Percentiles rank a stretch among this genome's conserved stretches.
These are phyloP conservation scores for Xylaria scruposa DNA, from an alignment of 495 filamentous ascomycete species.

Conservation along the genomic window DNA sequence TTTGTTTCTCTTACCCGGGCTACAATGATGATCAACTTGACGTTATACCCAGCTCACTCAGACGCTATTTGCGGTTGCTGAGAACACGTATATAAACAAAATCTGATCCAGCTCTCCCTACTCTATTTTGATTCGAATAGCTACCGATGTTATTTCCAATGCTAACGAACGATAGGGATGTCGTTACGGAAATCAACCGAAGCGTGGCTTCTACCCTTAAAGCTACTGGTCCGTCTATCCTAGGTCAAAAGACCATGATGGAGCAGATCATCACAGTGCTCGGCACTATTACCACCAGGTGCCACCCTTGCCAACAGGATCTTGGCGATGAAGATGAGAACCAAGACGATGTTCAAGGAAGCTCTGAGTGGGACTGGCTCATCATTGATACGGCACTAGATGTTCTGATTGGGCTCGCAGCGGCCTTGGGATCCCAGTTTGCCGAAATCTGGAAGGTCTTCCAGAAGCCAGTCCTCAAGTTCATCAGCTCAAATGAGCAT, in stretches of 20 bases:
- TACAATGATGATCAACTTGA: constrained; percentile 82
- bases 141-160: constrained; percentile 25
- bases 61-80: constrained; percentile 88
- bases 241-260: constrained; percentile 69
- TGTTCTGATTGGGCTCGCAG: constrained; percentile 80
- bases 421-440: constrained; percentile 82
- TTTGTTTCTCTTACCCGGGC: constrained; percentile 25
- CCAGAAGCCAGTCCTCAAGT: constrained; percentile 87
- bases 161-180: constrained; percentile 67
- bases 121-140: constrained; percentile 14
- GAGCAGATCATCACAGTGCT: constrained; percentile 65
- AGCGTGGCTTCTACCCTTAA: constrained; percentile 93
- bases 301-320: constrained; percentile 92
- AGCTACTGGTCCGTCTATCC: constrained; percentile 85
- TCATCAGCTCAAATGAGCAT: constrained; percentile 80
- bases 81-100: constrained; percentile 74
- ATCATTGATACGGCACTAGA: constrained; percentile 94
- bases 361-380: constrained; percentile 96
- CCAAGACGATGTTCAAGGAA: constrained; percentile 72
- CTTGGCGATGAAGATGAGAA: constrained; percentile 78
- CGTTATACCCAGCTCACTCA: constrained; percentile 99
- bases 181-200: constrained; percentile 94
- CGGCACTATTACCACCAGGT: constrained; percentile 79
- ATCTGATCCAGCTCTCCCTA: constrained; percentile 47
- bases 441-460: constrained; percentile 90